Percentiles rank a stretch among this genome's conserved stretches.
Conservation (phyloP, 2,329 filamentous ascomycete genomes). For the Teratosphaeria zuluensis region DNA sequence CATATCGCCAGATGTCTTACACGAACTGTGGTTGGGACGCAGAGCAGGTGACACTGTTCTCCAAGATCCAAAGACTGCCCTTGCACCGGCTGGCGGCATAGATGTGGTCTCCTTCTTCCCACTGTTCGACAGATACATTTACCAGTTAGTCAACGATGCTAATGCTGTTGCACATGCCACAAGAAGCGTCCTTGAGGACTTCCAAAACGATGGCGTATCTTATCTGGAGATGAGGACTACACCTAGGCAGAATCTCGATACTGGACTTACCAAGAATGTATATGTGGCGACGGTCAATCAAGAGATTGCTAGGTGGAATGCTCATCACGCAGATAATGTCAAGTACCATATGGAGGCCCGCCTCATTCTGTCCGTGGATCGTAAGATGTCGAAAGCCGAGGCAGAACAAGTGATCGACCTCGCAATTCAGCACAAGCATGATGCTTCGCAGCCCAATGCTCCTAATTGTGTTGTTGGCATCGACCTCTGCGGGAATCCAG, state of each 20-base stretch:
- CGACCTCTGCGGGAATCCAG: constrained; percentile 71
- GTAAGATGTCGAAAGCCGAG: constrained; percentile 48
- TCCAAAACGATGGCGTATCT: constrained; percentile 59
- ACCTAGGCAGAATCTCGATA: constrained; percentile 51
- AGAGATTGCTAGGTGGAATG: constrained; percentile 49
- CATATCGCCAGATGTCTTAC: constrained; percentile 62
- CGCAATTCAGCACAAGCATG: constrained; percentile 42
- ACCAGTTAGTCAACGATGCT: constrained; percentile 58
- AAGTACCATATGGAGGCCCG: constrained; percentile 44
- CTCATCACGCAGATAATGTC: constrained; percentile 18
- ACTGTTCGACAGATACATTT: constrained; percentile 70
- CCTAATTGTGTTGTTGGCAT: constrained; percentile 51
- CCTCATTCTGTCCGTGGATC: constrained; percentile 67
- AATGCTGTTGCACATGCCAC: constrained; percentile 49
- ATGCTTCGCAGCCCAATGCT: background rate
- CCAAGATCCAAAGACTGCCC: constrained; percentile 58
- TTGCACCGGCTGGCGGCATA: constrained; percentile 49
- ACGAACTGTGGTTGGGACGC: constrained; percentile 61
- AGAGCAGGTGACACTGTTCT: constrained; percentile 45
- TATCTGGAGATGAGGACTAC: constrained; percentile 77
- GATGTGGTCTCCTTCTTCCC: constrained; percentile 56
- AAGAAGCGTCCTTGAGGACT: constrained; percentile 54
- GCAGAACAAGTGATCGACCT: constrained; percentile 57
- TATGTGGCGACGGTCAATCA: constrained; percentile 59
- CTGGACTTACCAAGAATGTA: constrained; percentile 47